Evolutionary conservation across 2,329 filamentous ascomycete species (phyloP), one percentile per base, ranked within the genome.

Genomic region (Gaeumannomyces sp.): DNA sequence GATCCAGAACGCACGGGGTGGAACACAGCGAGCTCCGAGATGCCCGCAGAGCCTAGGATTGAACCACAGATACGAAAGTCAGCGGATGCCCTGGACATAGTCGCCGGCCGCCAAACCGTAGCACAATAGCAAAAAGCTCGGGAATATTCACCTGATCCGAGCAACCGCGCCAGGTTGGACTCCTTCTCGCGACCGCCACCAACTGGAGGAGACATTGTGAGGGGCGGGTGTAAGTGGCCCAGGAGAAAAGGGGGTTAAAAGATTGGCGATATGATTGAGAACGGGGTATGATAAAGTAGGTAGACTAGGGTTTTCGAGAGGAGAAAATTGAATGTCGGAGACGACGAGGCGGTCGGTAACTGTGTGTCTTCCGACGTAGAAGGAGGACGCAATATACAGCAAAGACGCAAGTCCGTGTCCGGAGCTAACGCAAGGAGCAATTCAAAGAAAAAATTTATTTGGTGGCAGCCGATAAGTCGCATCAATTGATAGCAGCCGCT

Each of bases 1-100:
- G 66, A 66, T 64, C 53, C 59, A 53, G 53, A 67, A 75, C 83
- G 71, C 84, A 92, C 92, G 69, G 92, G 92, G 76, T 96, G 92
- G 83, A 97, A 97, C 77, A 97, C 87, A 73, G 92, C 87, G 73
- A 97, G 83, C 80, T 97, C 94, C 72, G 93, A 89, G 77, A 97
- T 94, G 82, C 93, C 93, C 74, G 93, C 93, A 74, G 89, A 92
- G 74, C 93, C 93, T 97, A 72, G 53, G 68, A 62, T n/a, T 33
- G 5, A 35, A 64, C 45, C 45, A 22, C 7, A n/a, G 22, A n/a
- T n/a, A 7, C 19, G 8, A 7, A 53, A 53, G 45, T 53, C 22
- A 53, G 45, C 22, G 8, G 25, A 8, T 25, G 22, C 22, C n/a
- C 22, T 10, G 22, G 14, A 53, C 19, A n/a, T 53, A 7, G 8